Conservation (phyloP, 179 eudicot genomes). For the Drosera spatulata region DNA sequence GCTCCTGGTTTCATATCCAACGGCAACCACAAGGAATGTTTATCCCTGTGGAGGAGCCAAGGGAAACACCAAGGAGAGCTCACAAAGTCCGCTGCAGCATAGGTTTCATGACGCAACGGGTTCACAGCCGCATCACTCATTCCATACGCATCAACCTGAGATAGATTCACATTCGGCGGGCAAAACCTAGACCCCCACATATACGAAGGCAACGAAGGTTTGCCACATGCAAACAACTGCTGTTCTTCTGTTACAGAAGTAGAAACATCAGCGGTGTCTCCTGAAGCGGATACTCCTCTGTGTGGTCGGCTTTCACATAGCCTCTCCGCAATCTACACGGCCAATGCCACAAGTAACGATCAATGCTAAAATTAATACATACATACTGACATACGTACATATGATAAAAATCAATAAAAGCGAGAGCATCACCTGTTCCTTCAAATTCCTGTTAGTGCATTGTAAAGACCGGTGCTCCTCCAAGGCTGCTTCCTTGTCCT, state of each 20-base stretch:
- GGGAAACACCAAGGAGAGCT: slow-evolving; percentile 13
- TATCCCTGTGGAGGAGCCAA: slow-evolving; percentile 21
- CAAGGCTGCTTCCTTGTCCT: slow-evolving; percentile 48
- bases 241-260: slow-evolving; percentile 11
- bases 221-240: slow-evolving; percentile 20
- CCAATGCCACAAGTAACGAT: background rate
- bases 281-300: background rate
- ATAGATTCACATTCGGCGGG: slow-evolving; percentile 15
- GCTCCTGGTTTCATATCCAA: slow-evolving; percentile 10
- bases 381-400: background rate
- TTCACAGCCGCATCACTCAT: slow-evolving; percentile 5
- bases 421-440: slow-evolving; percentile 19
- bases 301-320: slow-evolving; percentile 10
- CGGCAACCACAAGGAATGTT: slow-evolving; percentile 2
- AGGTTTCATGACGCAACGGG: slow-evolving; percentile 8
- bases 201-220: slow-evolving; percentile 16
- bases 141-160: slow-evolving; percentile 14
- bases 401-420: background rate
- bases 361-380: background rate
- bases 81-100: too few relatives aligned
- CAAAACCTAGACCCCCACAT: slow-evolving; percentile 24
- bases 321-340: slow-evolving; percentile 20
- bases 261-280: background rate
- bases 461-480: slow-evolving; percentile 30
- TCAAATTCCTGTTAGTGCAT: slow-evolving; percentile 27